Evolutionary conservation across 2,329 filamentous ascomycete species (phyloP), one percentile per base, ranked within the genome.

Genomic region (Arthrobotrys conoides): DNA sequence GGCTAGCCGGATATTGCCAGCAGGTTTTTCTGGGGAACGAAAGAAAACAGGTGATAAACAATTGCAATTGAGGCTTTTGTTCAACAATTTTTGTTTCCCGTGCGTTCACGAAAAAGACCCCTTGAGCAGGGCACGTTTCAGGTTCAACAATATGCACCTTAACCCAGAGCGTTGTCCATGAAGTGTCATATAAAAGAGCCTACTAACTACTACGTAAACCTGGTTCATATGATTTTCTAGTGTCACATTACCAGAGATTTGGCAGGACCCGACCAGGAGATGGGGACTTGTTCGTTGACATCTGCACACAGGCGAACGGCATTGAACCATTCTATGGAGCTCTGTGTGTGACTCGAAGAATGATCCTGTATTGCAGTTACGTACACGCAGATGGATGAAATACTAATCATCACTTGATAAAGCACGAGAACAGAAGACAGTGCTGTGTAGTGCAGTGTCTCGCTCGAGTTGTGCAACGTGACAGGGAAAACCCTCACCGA

Each of bases 211-310:
- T 14, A 41, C 51, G 71, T 24, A 63, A 75, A 75, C 71, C 71
- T 75, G 63, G 71, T 75, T 57, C 63, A 20, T 53, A 75, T 69
- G 53, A 75, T 63, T 63, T 75, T 75, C 53, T 75, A 18, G 64
- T 75, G 71, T 75, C 71, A 75, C 71, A 75, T 75, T 75, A 75
- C 71, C 63, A 64, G 64, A 75, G 24, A 75, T 68, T 75, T 68
- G 24, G 61, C 61, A 30, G 36, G 61, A 57, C 48, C 55, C 18
- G 49, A 33, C 49, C 61, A 30, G 51, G 30, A 65, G 49, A 46
- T 27, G 69, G 61, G 61, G 38, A 61, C 36, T 4, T 44, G 57
- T 41, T 44, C 57, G 33, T 61, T 61, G 10, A 61, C 57, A 27
- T 36, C 57, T 61, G 57, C 57, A 44, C 18, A 44, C 33, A 44